Base-by-base conservation (phyloP, 192 early-diverging fungal species). In the Coemansia sp. region DNA sequence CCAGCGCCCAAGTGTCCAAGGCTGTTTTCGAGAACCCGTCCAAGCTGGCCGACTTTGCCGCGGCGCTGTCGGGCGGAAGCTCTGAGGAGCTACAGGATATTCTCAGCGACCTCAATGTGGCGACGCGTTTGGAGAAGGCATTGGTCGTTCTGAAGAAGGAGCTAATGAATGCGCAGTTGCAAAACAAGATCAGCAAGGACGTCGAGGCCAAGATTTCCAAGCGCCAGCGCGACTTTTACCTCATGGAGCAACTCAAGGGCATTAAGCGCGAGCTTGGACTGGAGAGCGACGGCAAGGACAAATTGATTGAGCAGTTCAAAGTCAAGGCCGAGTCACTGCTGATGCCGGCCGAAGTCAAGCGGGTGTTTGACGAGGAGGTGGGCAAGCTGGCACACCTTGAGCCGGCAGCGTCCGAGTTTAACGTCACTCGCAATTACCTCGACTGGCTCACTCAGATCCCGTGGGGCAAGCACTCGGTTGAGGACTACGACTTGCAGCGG, bases 181-280 rank as follows among this genome's bases (percentile, higher is more conserved):
- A 98, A 76, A 94, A 94, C 77, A 96, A 99, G 80, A 99, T 99
- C 67, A 91, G 94, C 72, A 95, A 96, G 70, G 95, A 97, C 72
- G 97, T 99, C 18, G 97, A 99, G 78, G 92, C 92, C 68, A 98
- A 98, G 86, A 99, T 99, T 71, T 94, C 93, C 4, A 91, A 96
- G 70, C 89, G 96, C 29, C 95, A 99, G 86, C 94, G 97, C 71
- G 98, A 99, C 81, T 99, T 96, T 85, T 99, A 96, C 67, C 79
- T 99, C 79, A 98, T 97, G 96, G 98, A 99, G 85, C 98, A 99
- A 81, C 88, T 99, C 69, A 98, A 97, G 84, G 96, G 96, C 1
- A 99, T 99, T 80, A 99, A 99, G 82, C 97, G 97, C 87, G 96
- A 99, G 82, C 87, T 99, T 18, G 98, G 98, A 12, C 89, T 99